Evolutionary conservation across 306 rosid species (phyloP).

Genomic region (Prunus dulcis): DNA sequence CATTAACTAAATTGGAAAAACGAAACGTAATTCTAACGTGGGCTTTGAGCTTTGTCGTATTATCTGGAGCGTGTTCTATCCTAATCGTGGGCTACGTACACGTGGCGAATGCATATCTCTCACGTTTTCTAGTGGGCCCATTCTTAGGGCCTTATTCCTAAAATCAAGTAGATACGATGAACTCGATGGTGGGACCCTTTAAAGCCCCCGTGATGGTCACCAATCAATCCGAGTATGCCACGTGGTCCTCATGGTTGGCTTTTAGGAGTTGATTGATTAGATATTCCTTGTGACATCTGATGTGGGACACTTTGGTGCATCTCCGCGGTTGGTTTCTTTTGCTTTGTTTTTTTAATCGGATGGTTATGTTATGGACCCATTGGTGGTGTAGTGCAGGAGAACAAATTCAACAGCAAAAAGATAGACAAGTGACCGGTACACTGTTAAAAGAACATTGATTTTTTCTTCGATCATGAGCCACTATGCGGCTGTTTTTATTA

Average conservation of each 20-base stretch:
- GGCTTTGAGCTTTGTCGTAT: constrained; percentile 66
- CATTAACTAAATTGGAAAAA: not conserved
- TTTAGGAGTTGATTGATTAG: constrained; percentile 17
- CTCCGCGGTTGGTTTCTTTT: constrained; percentile 29
- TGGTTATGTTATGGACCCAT: too few relatives aligned
- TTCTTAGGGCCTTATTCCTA: constrained; percentile 26
- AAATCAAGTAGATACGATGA: constrained; percentile 45
- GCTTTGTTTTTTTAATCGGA: not conserved
- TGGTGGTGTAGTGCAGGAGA: constrained; percentile 4
- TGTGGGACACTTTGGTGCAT: constrained; percentile 19
- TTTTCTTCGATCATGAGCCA: not conserved
- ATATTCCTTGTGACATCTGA: constrained; percentile 25
- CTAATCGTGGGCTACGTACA: constrained; percentile 31
- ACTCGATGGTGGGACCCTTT: constrained; percentile 18
- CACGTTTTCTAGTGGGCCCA: constrained; percentile 37
- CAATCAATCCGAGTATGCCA: constrained; percentile 13
- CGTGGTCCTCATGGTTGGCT: constrained; percentile 15
- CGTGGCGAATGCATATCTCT: constrained; percentile 31
- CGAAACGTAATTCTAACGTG: not conserved
- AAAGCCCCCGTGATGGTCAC: constrained; percentile 18
- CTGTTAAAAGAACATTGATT: not conserved
- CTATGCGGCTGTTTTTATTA: not conserved
- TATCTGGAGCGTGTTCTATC: constrained; percentile 25
- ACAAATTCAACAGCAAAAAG: not conserved
- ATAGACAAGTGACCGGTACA: not conserved